Conservation (phyloP, 305 asterid species). For the Plantago coronopus region DNA sequence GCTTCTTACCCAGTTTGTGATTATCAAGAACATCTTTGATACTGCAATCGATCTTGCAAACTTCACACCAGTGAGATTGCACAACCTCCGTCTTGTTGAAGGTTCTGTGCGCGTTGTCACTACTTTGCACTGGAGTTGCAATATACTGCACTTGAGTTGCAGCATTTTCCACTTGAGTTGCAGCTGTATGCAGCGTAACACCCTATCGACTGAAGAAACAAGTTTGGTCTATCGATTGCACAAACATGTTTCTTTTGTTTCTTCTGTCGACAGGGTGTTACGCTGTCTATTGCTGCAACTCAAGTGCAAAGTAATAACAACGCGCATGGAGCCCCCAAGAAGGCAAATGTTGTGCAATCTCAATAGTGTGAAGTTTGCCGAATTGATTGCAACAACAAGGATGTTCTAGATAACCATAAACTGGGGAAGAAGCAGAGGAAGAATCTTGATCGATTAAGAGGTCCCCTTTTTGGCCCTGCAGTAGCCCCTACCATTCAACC, state of each 20-base stretch:
- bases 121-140: too few species aligned
- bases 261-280: slow-evolving; percentile 28
- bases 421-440: slow-evolving; percentile 64
- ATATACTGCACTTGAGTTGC: too few species aligned
- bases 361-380: slow-evolving; percentile 65
- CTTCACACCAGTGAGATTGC: not conserved
- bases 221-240: too few species aligned
- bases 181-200: too few species aligned
- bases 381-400: slow-evolving; percentile 51
- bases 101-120: too few species aligned
- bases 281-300: slow-evolving; percentile 26
- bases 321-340: slow-evolving; percentile 22
- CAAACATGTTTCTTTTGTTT: too few species aligned
- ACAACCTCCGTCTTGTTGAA: not conserved
- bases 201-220: too few species aligned
- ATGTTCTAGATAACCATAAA: slow-evolving; percentile 55
- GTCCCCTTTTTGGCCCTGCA: slow-evolving; percentile 2
- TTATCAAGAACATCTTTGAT: not conserved
- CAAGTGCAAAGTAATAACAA: slow-evolving; percentile 29
- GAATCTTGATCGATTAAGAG: slow-evolving; percentile 1
- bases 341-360: slow-evolving; percentile 46
- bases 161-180: too few species aligned
- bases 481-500: slow-evolving; percentile 3
- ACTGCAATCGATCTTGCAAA: slow-evolving; percentile 1
- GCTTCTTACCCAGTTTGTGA: slow-evolving; percentile 2